Evolutionary conservation across 148 eudicot species (phyloP), one percentile per base, ranked within the genome.

Genomic region (Cornus kousa): DNA sequence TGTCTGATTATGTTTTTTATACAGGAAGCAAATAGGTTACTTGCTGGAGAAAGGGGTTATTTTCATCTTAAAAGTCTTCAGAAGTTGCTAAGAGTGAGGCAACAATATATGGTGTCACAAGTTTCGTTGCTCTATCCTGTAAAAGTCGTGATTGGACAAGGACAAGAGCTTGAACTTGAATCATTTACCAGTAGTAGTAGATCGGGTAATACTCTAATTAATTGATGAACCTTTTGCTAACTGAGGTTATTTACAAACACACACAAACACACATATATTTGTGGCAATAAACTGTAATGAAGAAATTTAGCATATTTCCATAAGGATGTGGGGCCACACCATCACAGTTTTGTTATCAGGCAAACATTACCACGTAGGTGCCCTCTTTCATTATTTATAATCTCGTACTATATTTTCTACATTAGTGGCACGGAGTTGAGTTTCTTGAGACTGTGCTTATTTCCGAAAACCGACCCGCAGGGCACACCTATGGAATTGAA

Each of bases 151-250:
- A 62, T 88, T 57, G 94, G 95, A 68, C 92, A 86, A 35, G 77
- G 89, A 77, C 88, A 79, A 39, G 99, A 96, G 84, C 97, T 92
- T 82, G 99, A 96, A 86, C 98, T 96, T 91, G 98, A 96, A 86
- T 88, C 90, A 32, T 96, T 89, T 82, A 84, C 90, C 37, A 81
- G 87, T 83, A 80, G 86, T 78, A 87, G 85, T 76, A 89, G 83
- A 82, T 81, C 91, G 81, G 97, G 99, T 89, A 88, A 80, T 77
- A 11, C 67, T 35, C 1, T 32, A 43, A 59, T 71, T 68, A 31
- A 32, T 57, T 9, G 74, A 33, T 9, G 74, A 33, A 65, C 14
- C 4, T n/a, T 60, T 35, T 13, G 5, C 31, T 35, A 33, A 74
- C 17, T 69, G 74, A n/a, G 31, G 20, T 23, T 55, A 3, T 48